These are phyloP conservation scores for Pestalotiopsis sp. DNA, from an alignment of 2,329 filamentous ascomycete genomes.

Conservation along the genomic window DNA sequence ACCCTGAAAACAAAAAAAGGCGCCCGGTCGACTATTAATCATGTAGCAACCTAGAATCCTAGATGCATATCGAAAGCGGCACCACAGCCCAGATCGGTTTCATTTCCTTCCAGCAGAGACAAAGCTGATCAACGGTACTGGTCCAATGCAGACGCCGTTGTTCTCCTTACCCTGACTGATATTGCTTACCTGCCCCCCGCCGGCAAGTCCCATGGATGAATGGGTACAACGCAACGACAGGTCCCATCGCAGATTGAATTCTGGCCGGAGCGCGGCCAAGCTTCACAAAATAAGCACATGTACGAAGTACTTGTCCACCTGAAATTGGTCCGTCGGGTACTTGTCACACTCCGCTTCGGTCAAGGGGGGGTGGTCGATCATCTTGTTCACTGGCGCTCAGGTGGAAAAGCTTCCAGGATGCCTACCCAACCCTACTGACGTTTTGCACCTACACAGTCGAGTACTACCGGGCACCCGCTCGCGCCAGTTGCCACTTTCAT, in stretches of 20 bases:
- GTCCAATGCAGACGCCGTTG: neutral
- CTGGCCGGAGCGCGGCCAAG: neutral
- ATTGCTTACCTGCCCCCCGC: neutral
- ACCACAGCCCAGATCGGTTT: neutral
- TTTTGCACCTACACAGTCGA: neutral
- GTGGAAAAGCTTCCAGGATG: neutral
- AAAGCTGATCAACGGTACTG: neutral
- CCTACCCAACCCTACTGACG: neutral
- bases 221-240: neutral
- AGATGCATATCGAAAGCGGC: neutral
- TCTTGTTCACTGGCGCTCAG: neutral
- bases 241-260: neutral
- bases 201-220: neutral
- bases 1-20: neutral
- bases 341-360: neutral
- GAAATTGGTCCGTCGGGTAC: neutral
- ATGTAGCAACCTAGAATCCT: neutral
- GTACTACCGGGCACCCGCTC: neutral
- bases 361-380: neutral
- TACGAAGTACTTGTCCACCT: neutral
- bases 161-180: neutral
- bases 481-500: slow-evolving; percentile 6
- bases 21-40: neutral
- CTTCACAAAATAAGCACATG: neutral
- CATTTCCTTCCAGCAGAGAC: neutral